These are phyloP conservation scores for Phytophthora idaei DNA, from an alignment of 352 stramenopile genomes.

Conservation along the genomic window DNA sequence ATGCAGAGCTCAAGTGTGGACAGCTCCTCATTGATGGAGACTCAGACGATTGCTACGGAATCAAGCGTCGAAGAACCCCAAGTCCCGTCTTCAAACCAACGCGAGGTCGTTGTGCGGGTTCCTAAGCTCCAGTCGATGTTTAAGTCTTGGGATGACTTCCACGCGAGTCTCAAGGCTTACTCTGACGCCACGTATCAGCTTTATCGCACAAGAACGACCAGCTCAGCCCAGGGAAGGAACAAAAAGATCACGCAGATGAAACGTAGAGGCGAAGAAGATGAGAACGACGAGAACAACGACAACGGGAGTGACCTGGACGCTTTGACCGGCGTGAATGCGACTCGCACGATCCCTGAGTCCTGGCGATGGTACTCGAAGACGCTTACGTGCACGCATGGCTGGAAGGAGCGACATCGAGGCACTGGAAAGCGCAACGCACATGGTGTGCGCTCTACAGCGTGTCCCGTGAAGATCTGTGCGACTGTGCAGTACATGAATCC, in stretches of 20 bases:
- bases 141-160: constrained; percentile 75
- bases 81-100: not conserved
- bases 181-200: constrained; percentile 73
- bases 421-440: constrained; percentile 70
- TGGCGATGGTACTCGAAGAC: constrained; percentile 88
- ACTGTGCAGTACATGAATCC: constrained; percentile 64
- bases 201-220: constrained; percentile 79
- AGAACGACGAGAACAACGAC: constrained; percentile 50
- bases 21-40: constrained; percentile 14
- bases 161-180: constrained; percentile 60
- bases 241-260: constrained; percentile 70
- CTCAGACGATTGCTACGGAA: constrained; percentile 13
- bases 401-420: constrained; percentile 75
- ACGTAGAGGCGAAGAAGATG: constrained; percentile 23
- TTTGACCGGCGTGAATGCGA: constrained; percentile 17
- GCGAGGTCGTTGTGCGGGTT: constrained; percentile 67
- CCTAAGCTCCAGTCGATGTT: constrained; percentile 59
- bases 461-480: constrained; percentile 81
- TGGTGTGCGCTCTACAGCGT: constrained; percentile 66
- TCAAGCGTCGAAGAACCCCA: constrained; percentile 4
- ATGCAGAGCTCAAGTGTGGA: constrained; percentile 9
- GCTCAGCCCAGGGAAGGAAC: constrained; percentile 69
- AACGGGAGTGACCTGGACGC: constrained; percentile 20
- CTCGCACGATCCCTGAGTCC: constrained; percentile 58
- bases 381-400: constrained; percentile 80